Conservation (phyloP, 495 filamentous ascomycete species). For the Penicillium malachiteum region DNA sequence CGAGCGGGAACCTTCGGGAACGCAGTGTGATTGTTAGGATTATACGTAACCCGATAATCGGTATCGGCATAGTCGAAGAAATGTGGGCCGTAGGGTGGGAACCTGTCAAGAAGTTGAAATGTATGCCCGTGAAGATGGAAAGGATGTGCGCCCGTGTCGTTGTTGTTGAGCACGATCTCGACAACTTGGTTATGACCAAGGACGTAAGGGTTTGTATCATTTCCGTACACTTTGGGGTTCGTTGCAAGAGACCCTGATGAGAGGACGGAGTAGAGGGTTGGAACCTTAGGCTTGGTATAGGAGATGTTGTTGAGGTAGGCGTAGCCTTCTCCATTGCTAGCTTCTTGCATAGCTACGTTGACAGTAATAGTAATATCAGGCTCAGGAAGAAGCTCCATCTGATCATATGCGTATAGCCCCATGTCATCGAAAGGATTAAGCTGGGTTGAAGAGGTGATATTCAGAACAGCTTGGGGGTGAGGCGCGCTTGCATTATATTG, state of each 20-base stretch:
- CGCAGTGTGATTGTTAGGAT: background rate
- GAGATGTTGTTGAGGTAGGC: conserved; percentile 82
- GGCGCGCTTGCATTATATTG: conserved; percentile 61
- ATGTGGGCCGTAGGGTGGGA: conserved; percentile 13
- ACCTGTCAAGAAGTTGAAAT: conserved; percentile 16
- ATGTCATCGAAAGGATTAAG: conserved; percentile 9
- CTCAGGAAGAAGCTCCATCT: conserved; percentile 39
- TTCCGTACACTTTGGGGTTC: conserved; percentile 69
- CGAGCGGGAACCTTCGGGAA: background rate
- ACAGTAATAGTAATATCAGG: conserved; percentile 31
- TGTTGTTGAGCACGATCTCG: conserved; percentile 80
- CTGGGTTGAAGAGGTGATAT: conserved; percentile 42
- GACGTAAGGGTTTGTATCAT: conserved; percentile 66
- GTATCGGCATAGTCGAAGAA: conserved; percentile 33
- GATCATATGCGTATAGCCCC: conserved; percentile 44
- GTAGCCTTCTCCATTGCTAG: conserved; percentile 35
- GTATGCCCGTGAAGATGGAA: conserved; percentile 30
- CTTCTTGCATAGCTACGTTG: conserved; percentile 50
- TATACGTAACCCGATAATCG: conserved; percentile 18
- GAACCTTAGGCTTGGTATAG: conserved; percentile 72
- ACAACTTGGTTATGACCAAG: conserved; percentile 66
- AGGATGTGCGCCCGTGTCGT: conserved; percentile 16
- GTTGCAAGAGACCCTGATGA: conserved; percentile 60
- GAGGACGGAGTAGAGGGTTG: conserved; percentile 74
- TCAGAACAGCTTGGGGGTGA: conserved; percentile 51